Evolutionary conservation across 805 yeast species (phyloP).

Genomic region (Saccharomyces cerevisiae): DNA sequence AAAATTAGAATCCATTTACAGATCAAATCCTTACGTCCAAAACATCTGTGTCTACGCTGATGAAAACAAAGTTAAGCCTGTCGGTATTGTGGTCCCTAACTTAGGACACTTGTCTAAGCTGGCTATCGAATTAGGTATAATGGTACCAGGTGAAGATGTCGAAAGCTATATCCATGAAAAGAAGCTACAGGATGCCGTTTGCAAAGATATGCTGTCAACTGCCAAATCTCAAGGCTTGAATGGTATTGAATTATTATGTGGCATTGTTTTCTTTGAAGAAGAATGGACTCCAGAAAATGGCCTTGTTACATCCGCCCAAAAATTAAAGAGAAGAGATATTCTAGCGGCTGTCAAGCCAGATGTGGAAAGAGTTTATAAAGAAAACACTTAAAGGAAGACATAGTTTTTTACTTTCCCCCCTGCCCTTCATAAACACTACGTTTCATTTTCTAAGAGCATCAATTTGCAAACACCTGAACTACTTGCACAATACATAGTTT

Average conservation of each 20-base stretch:
- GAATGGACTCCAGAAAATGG: constrained; percentile 99
- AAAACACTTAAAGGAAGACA: background rate
- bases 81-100: constrained; percentile 82
- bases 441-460: background rate
- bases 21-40: constrained; percentile 67
- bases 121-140: constrained; percentile 48
- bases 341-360: constrained; percentile 55
- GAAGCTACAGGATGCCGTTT: constrained; percentile 47
- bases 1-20: constrained; percentile 82
- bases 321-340: constrained; percentile 89
- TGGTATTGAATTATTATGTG: constrained; percentile 80
- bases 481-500: background rate
- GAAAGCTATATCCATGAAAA: constrained; percentile 44
- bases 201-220: constrained; percentile 55
- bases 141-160: constrained; percentile 38
- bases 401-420: background rate
- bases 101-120: constrained; percentile 55
- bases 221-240: constrained; percentile 73
- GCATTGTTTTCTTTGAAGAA: constrained; percentile 69
- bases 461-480: background rate
- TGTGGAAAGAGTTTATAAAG: constrained; percentile 55
- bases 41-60: constrained; percentile 95
- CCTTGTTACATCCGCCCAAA: constrained; percentile 89
- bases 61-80: constrained; percentile 75
- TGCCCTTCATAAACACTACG: background rate